A percentile compares a stretch with the other conserved stretches of the same genome.
Conservation (phyloP, 2,329 filamentous ascomycete genomes). For the Claviceps cyperi region DNA sequence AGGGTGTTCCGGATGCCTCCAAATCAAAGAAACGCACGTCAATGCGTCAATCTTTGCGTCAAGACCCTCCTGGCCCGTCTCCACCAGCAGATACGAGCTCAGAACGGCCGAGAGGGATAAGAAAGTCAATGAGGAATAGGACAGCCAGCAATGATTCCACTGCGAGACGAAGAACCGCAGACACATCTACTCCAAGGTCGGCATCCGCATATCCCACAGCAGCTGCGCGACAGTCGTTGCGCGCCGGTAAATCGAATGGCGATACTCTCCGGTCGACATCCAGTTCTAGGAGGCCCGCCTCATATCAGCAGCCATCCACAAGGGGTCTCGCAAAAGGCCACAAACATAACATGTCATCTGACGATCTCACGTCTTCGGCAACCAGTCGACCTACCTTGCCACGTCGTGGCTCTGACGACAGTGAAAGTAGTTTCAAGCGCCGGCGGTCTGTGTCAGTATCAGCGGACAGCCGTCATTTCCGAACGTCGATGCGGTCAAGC, state of each 20-base stretch:
- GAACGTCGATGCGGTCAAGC: constrained; percentile 52
- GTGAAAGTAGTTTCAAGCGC: constrained; percentile 73
- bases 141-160: not conserved
- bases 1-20: not conserved
- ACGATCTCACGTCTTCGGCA: constrained; percentile 10
- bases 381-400: constrained; percentile 23
- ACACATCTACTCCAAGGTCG: not conserved
- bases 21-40: constrained; percentile 29
- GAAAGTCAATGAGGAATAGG: constrained; percentile 18
- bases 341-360: constrained; percentile 14
- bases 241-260: constrained; percentile 7
- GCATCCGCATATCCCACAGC: constrained; percentile 1
- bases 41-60: constrained; percentile 35
- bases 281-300: constrained; percentile 13
- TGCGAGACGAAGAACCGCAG: not conserved
- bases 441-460: constrained; percentile 27
- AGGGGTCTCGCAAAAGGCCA: constrained; percentile 9
- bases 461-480: constrained; percentile 45
- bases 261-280: constrained; percentile 3
- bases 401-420: constrained; percentile 48
- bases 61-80: constrained; percentile 11
- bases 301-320: constrained; percentile 14
- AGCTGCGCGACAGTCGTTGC: constrained; percentile 13
- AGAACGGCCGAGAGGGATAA: constrained; percentile 14
- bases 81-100: constrained; percentile 5